A percentile compares a stretch with the other conserved stretches of the same genome.
Conservation (phyloP, 2,329 filamentous ascomycete species). For the Neopestalotiopsis sp. region DNA sequence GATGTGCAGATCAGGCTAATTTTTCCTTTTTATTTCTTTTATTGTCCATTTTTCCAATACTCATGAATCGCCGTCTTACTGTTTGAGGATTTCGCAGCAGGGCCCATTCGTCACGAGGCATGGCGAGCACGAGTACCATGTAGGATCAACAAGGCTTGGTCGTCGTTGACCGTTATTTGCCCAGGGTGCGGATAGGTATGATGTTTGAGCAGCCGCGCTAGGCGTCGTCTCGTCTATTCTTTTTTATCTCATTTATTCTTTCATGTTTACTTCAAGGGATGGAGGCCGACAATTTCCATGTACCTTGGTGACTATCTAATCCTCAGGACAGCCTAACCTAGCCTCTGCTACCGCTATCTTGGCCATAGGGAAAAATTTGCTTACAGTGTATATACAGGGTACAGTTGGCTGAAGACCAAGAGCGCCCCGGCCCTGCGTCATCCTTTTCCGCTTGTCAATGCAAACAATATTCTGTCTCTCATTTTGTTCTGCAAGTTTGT, state of each 20-base stretch:
- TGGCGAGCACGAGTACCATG: neutral
- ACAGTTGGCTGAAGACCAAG: no score
- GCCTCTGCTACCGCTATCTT: no score
- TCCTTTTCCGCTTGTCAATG: no score
- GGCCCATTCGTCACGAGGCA: neutral
- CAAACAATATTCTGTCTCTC: no score
- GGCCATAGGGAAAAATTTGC: no score
- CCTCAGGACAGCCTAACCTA: no score
- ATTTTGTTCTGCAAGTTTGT: no score
- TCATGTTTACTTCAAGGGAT: no score
- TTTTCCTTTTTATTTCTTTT: neutral
- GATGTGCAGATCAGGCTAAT: conserved; percentile 4
- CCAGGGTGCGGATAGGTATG: neutral
- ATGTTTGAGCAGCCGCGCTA: neutral
- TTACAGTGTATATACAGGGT: no score
- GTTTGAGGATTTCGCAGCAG: neutral
- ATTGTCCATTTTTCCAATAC: neutral
- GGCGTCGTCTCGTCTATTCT: neutral
- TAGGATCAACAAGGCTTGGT: neutral
- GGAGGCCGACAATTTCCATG: no score
- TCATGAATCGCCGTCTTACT: neutral
- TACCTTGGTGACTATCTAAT: no score
- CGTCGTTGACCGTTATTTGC: neutral
- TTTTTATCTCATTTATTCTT: neutral
- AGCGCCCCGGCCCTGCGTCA: no score